Evolutionary conservation across 2,329 filamentous ascomycete species (phyloP), one percentile per base, ranked within the genome.

Genomic region (Ophiocordyceps polyrhachis-furcata): DNA sequence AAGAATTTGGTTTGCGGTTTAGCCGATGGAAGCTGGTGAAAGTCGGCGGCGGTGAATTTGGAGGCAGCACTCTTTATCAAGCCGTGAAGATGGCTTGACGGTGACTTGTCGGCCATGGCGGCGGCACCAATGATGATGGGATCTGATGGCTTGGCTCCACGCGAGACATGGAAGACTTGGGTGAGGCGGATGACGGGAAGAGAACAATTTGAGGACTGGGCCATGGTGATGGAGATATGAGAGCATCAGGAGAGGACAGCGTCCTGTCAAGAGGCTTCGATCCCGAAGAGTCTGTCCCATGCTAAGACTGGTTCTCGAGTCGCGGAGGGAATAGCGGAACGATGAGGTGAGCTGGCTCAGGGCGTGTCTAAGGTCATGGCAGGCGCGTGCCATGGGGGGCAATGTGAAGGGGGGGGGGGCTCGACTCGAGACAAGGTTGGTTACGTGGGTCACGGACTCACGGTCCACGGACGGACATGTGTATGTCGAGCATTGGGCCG

Each of bases 1-100:
- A 60, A 58, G 54, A 67, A 72, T 43, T 62, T 55, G 45, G 63
- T 60, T 46, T 68, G 62, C 9, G 62, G 59, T 12, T 62, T 56
- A 43, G 56, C 52, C 3, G 63, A 62, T 23, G 59, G 59, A 23
- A 66, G 50, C 15, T 54, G 42, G 40, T 58, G 50, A 20, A 59
- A 45, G 44, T 50, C 49, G 31, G 52, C 50, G 21, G 56, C 46
- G 5, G 54, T 46, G n/a, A 55, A 47, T 23, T 49, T 47, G 42
- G 55, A 55, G 17, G 45, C 52, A 45, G 52, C 49, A 37, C 49
- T 44, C 43, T 45, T 51, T 45, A 57, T 47, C 7, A 58, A 48
- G 12, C 52, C 52, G 35, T 54, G 54, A 45, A 56, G 48, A 29
- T 46, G 48, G 45, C 46, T 54, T 32, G 56, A 52, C 43, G 55